Conservation (phyloP, 23 red algal genomes). For the Gracilariopsis chorda region DNA sequence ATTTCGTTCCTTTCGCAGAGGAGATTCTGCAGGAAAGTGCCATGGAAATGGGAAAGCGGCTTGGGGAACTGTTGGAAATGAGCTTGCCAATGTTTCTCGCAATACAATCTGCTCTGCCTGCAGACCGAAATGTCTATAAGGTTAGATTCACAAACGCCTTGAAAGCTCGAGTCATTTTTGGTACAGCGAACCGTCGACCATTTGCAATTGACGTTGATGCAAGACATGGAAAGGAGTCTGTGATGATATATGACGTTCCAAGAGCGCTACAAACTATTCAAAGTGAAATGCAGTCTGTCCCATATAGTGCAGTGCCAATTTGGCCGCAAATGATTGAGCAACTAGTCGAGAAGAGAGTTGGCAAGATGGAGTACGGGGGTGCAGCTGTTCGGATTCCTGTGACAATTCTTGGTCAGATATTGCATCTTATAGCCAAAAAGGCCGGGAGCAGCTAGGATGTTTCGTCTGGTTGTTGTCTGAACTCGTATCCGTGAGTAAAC, state of each 20-base stretch:
- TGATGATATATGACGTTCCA: constrained; percentile 4
- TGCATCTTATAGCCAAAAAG: constrained; percentile 2
- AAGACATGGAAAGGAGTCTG: background rate
- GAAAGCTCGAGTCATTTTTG: constrained; percentile 5
- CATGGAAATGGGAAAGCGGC: constrained; percentile 4
- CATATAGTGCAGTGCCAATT: background rate
- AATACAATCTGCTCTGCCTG: background rate
- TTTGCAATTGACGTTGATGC: constrained; percentile 27
- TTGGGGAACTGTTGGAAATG: constrained; percentile 4
- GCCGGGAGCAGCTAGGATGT: background rate
- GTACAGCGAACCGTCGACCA: background rate
- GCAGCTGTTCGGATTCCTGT: background rate
- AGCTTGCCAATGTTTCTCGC: constrained; percentile 11
- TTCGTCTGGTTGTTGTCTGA: no score
- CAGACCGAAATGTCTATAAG: background rate
- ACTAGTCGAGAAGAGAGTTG: background rate
- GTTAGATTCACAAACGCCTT: constrained; percentile 19
- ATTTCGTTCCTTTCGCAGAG: constrained; percentile 13
- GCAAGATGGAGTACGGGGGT: background rate
- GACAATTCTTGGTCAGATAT: background rate
- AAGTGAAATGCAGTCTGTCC: background rate
- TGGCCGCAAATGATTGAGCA: background rate
- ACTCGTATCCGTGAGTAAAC: no score
- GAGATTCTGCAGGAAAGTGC: constrained; percentile 17
- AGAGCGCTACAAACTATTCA: background rate